A percentile compares a stretch with the other conserved stretches of the same genome.
phyloP scores from a whole-genome alignment of 257 asterid species.

The Pogostemon cablin region DNA sequence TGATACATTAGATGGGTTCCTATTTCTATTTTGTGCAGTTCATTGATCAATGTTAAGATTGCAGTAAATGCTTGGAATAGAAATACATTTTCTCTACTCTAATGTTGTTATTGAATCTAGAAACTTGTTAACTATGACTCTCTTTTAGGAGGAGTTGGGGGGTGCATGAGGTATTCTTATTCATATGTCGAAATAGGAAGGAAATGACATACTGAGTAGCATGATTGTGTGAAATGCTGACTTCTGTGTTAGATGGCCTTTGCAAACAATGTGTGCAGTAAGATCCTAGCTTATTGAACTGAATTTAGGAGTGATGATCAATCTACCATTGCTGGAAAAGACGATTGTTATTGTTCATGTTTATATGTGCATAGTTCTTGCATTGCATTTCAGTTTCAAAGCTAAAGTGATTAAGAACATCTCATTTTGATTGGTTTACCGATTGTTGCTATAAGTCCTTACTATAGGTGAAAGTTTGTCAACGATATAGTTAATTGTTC shows the following conservation, averaged over 20 bases:
- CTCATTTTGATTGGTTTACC: too few species aligned
- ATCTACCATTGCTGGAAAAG: conserved; percentile 25
- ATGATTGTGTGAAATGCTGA: conserved; percentile 17
- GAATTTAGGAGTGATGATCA: not conserved
- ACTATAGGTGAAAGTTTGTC: too few species aligned
- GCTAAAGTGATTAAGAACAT: too few species aligned
- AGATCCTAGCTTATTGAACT: conserved; percentile 20
- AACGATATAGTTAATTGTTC: too few species aligned
- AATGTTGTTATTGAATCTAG: conserved; percentile 9
- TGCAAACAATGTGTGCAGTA: conserved; percentile 1
- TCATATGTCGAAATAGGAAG: not conserved
- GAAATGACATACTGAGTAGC: not conserved
- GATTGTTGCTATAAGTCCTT: too few species aligned
- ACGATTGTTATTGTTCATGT: conserved; percentile 14
- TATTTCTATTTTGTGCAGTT: not conserved
- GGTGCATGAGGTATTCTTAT: not conserved
- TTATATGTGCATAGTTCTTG: not conserved
- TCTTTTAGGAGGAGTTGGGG: not conserved
- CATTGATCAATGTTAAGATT: conserved; percentile 16
- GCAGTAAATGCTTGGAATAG: conserved; percentile 13
- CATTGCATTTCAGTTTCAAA: too few species aligned
- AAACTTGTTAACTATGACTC: conserved; percentile 17
- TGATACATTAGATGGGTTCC: conserved; percentile 14
- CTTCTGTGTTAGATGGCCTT: conserved; percentile 7
- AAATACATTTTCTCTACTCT: not conserved